Evolutionary conservation across 2,329 filamentous ascomycete species (phyloP), one percentile per base, ranked within the genome.

Genomic region (Botryosphaeria dothidea): DNA sequence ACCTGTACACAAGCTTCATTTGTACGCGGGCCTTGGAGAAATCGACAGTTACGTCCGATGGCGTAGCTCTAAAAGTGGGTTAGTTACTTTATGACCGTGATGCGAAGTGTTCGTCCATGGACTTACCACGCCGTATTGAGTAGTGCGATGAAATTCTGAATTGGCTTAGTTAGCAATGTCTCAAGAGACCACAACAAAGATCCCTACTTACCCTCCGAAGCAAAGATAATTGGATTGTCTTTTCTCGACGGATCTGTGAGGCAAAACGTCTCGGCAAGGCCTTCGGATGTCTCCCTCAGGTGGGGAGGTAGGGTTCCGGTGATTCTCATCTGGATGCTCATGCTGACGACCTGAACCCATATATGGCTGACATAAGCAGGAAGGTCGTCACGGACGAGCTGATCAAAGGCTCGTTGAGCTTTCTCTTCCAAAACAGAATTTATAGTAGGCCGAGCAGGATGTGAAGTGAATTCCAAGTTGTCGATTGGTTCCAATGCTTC

Each of bases 191-290:
- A 57, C 52, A n/a, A 19, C 11, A 21, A 34, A n/a, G 43, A 6
- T 4, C 3, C 3, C 13, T 34, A 65, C 76, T 27, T 72, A 90
- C 88, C 88, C 82, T 92, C 88, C 3, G 89, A 92, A 6, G 89
- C 89, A 75, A 92, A 92, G 1, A 92, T 86, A 66, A 93, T 91
- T 0, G 90, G 91, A 71, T 92, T 92, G 67, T 92, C 91, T 1
- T 84, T 81, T 65, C 90, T 81, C 1, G 88, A 90, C 8, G 91
- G 90, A 73, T 93, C 91, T 0, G 89, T 91, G 63, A 93, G 75
- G 72, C 90, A 93, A 69, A 92, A 93, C 0, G 92, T 90, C 72
- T 93, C 90, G 0, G 90, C 90, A 66, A 93, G 75, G 0, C 90
- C 90, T 73, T 93, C 90, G 0, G 89, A 90, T n/a, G 89, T 84